Evolutionary conservation across 2,329 filamentous ascomycete species (phyloP), one percentile per base, ranked within the genome.

Genomic region (Exophiala calicioides): DNA sequence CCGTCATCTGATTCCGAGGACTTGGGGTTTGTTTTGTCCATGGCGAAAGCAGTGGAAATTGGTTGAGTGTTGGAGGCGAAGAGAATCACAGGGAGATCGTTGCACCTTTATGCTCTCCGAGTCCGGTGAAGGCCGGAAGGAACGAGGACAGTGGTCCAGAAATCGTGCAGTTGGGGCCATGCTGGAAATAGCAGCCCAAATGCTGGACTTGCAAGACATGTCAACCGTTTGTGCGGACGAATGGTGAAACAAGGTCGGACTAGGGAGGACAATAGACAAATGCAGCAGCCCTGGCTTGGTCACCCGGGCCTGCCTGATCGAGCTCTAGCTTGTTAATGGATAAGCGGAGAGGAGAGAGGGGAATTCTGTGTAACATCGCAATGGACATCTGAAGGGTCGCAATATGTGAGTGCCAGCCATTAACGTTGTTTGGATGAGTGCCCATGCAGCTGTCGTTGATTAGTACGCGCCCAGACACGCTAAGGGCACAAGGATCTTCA

Each of bases 1-100:
- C 33, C 41, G 20, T 50, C 41, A 29, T 50, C 47, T n/a, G 47
- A 50, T 9, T 50, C 47, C 4, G 40, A 40, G 7, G 37, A 6
- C 16, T 50, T 50, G 8, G 26, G 30, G 12, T 44, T 24, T 27
- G 33, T 20, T 29, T 38, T 43, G 16, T 50, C 47, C 47, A 50
- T 50, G 10, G 19, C 13, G 23, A 38, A 4, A 18, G 35, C 7
- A 13, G n/a, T 10, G 12, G 35, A 8, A 16, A 16, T 7, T 12
- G 30, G 30, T 33, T 7, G 10, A 27, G 15, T n/a, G 10, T 5
- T 4, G 15, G n/a, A 5, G 35, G 10, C 16, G 13, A 29, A 15
- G 15, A 18, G 15, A 29, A 3, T 15, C 18, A 12, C 26, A 13
- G 15, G 8, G 35, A 15, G 13, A 38, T 8, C 24, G 24, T 12